Conservation (phyloP, 2,329 filamentous ascomycete genomes). For the Ophiostoma piceae region DNA sequence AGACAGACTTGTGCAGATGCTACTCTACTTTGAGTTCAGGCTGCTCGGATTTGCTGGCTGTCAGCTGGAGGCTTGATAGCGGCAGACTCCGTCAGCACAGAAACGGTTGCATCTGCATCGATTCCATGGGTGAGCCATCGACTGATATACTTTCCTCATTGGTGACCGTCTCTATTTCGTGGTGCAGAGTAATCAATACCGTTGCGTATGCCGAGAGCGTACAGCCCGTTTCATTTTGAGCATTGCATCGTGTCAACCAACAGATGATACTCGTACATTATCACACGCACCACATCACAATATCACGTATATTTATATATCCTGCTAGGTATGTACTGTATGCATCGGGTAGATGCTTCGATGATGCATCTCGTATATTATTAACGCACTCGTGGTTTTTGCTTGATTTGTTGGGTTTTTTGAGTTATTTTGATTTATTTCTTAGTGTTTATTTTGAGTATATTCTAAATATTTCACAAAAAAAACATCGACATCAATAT, state of each 20-base stretch:
- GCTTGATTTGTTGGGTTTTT: neutral
- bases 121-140: neutral
- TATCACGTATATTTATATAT: neutral
- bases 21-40: neutral
- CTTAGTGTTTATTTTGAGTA: neutral
- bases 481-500: too few relatives aligned
- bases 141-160: neutral
- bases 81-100: neutral
- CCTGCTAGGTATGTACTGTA: neutral
- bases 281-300: neutral
- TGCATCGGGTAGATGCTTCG: neutral
- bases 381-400: neutral
- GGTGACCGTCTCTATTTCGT: neutral
- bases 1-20: neutral
- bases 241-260: neutral
- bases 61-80: neutral
- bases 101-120: neutral
- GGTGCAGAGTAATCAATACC: neutral
- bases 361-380: neutral
- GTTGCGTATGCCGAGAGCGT: too few relatives aligned
- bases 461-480: too few relatives aligned
- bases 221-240: neutral
- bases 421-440: neutral
- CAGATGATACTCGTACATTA: neutral
- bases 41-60: neutral